Evolutionary conservation across 108 stramenopile genomes (phyloP).

Genomic region (Stephanodiscus minutulus): DNA sequence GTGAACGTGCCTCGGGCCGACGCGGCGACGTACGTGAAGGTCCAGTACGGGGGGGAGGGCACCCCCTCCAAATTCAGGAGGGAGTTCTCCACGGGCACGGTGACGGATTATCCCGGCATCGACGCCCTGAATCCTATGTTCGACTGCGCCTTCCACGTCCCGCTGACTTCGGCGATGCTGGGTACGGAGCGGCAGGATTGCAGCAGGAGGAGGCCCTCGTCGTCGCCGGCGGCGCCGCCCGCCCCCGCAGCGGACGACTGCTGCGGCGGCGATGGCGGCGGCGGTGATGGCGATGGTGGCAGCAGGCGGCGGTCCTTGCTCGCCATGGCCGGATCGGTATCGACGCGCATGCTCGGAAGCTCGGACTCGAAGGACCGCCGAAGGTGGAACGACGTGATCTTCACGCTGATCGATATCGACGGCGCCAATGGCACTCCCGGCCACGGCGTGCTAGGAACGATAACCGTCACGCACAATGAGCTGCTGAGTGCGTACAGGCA

Average conservation of each 20-base stretch:
- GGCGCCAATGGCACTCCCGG: constrained; percentile 25
- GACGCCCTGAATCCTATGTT: constrained; percentile 62
- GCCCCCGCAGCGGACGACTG: too few relatives aligned
- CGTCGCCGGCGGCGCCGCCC: too few relatives aligned
- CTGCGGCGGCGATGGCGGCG: too few relatives aligned
- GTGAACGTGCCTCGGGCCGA: constrained; percentile 48
- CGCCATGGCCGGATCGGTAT: not conserved
- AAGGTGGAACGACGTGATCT: constrained; percentile 23
- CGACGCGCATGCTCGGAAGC: not conserved
- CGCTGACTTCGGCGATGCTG: constrained; percentile 19
- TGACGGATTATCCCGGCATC: constrained; percentile 54
- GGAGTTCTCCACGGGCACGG: constrained; percentile 27
- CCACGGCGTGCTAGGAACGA: constrained; percentile 34
- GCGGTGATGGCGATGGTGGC: too few relatives aligned
- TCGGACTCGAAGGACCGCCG: too few relatives aligned
- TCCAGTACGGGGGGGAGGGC: constrained; percentile 39
- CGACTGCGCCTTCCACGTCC: constrained; percentile 44
- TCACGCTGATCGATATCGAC: constrained; percentile 47
- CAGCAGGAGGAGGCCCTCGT: too few relatives aligned
- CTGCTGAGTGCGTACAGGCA: constrained; percentile 33
- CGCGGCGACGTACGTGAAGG: constrained; percentile 61
- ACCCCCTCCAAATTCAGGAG: constrained; percentile 8
- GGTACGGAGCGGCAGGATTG: too few relatives aligned
- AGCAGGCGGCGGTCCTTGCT: not conserved
- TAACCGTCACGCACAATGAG: constrained; percentile 22